Percentiles rank a stretch among this genome's conserved stretches.
phyloP scores from a whole-genome alignment of 2,329 filamentous ascomycete genomes.

The Pseudogymnoascus sp. region DNA sequence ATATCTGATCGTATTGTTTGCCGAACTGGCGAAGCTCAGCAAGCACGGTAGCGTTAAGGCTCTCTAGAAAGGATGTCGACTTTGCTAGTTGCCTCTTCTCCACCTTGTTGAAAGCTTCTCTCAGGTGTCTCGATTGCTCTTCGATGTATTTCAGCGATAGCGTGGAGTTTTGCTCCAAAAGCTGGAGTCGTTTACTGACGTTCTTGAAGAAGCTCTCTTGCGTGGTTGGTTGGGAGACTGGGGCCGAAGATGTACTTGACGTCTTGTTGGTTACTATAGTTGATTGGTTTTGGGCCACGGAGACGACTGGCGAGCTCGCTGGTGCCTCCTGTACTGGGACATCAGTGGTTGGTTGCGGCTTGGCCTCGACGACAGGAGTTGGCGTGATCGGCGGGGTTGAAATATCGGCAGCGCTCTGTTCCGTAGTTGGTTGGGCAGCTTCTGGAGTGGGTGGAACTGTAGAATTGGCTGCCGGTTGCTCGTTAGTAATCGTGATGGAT shows the following conservation, averaged over 20 bases:
- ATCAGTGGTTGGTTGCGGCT: background rate
- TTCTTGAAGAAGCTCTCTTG: slow-evolving; percentile 98
- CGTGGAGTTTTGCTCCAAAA: slow-evolving; percentile 86
- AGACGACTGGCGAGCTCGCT: background rate
- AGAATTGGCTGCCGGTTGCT: background rate
- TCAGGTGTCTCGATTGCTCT: slow-evolving; percentile 83
- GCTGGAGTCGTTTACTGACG: slow-evolving; percentile 82
- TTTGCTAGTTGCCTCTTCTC: slow-evolving; percentile 84
- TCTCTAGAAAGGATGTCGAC: slow-evolving; percentile 70
- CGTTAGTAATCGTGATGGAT: background rate
- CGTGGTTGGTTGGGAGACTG: slow-evolving; percentile 65
- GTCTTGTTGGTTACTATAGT: slow-evolving; percentile 10
- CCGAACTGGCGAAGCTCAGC: slow-evolving; percentile 70
- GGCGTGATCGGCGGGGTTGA: background rate
- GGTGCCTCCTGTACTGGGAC: background rate
- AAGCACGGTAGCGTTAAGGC: slow-evolving; percentile 80
- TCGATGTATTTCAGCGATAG: slow-evolving; percentile 93
- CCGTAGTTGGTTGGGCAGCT: background rate
- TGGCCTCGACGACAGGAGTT: background rate
- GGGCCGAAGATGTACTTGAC: slow-evolving; percentile 34
- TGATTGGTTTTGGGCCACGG: background rate
- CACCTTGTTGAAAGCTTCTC: slow-evolving; percentile 77
- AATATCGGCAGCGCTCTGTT: background rate
- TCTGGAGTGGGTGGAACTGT: background rate
- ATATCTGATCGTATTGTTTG: slow-evolving; percentile 88